Evolutionary conservation across 148 eudicot genomes (phyloP).

Genomic region (Rhododendron ferrugineum): DNA sequence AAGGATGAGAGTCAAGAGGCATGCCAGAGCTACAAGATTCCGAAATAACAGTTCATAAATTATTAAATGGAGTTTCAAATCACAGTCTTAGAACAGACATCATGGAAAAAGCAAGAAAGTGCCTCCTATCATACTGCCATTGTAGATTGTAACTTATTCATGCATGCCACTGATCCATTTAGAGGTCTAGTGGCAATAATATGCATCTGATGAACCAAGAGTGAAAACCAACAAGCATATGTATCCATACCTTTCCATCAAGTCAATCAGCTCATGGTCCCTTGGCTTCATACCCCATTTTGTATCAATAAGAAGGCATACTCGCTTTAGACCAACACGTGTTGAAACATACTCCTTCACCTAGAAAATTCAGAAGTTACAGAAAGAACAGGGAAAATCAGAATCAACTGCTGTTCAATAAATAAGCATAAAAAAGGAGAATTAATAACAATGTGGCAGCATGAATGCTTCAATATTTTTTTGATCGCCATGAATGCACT

Average conservation of each 20-base stretch:
- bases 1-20: not conserved
- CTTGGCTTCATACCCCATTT: constrained; percentile 99
- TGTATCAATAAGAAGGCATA: constrained; percentile 90
- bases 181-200: not conserved
- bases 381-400: constrained; percentile 1
- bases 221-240: not conserved
- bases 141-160: not conserved
- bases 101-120: not conserved
- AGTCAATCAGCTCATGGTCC: constrained; percentile 77
- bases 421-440: not conserved
- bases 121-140: not conserved
- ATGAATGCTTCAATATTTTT: not conserved
- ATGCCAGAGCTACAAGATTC: not conserved
- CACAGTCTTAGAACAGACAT: not conserved
- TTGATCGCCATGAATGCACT: not conserved
- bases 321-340: constrained; percentile 70
- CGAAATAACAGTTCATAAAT: not conserved
- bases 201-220: not conserved
- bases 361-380: constrained; percentile 28
- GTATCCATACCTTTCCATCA: constrained; percentile 81
- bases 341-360: constrained; percentile 94
- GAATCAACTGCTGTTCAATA: not conserved
- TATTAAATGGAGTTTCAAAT: not conserved
- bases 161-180: not conserved
- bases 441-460: not conserved